phyloP scores from a whole-genome alignment of 495 filamentous ascomycete species.

The Entonaema liquescens region DNA sequence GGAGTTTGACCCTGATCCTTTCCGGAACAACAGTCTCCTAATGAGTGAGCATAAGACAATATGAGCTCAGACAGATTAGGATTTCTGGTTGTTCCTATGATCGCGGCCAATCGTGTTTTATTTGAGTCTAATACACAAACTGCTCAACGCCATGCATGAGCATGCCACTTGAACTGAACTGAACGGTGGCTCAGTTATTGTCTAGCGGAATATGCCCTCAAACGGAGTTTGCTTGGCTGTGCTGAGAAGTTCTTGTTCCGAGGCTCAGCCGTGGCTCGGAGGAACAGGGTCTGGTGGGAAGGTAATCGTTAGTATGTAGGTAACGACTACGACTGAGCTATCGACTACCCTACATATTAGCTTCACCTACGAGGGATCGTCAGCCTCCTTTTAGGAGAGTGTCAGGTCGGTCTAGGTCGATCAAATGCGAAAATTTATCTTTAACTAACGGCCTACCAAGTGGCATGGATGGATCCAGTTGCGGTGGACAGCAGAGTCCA shows the following conservation, averaged over 20 bases:
- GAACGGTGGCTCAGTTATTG: conserved; percentile 21
- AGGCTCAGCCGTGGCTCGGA: conserved; percentile 34
- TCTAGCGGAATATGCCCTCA: conserved; percentile 19
- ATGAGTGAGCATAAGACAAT: conserved; percentile 11
- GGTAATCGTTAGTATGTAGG: conserved; percentile 17
- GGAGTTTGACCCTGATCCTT: conserved; percentile 30
- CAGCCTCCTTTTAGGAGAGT: conserved; percentile 21
- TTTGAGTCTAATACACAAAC: conserved; percentile 19
- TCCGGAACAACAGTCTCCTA: conserved; percentile 19
- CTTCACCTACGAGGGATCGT: conserved; percentile 14
- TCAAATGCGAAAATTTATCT: conserved; percentile 6
- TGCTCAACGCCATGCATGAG: conserved; percentile 19
- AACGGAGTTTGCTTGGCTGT: conserved; percentile 8
- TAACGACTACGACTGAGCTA: background rate
- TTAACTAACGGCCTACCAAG: conserved; percentile 12
- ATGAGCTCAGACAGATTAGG: conserved; percentile 9
- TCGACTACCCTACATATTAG: background rate
- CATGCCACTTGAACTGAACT: too few species aligned
- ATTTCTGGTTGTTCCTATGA: conserved; percentile 7
- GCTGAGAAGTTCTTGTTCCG: conserved; percentile 16
- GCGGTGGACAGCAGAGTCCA: conserved; percentile 22
- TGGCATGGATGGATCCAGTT: conserved; percentile 27
- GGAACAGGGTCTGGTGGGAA: background rate
- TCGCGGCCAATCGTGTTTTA: conserved; percentile 18
- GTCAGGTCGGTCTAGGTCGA: conserved; percentile 1